These are phyloP conservation scores for Lithocarpus polystachyus DNA, from an alignment of 306 rosid species.

Conservation along the genomic window DNA sequence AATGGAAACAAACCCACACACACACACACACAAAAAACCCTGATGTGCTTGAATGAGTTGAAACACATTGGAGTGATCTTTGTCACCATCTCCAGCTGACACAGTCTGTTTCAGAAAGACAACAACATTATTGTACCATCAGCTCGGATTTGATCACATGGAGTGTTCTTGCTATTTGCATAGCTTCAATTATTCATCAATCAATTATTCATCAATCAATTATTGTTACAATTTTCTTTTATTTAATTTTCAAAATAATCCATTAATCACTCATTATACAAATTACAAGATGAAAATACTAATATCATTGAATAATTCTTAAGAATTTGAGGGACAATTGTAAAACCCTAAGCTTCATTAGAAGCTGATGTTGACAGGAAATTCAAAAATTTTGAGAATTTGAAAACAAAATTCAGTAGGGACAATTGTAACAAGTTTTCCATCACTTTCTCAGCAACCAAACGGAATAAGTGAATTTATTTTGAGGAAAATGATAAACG, in stretches of 20 bases:
- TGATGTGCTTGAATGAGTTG: conserved; percentile 80
- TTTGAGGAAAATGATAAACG: too few species aligned
- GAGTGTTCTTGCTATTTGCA: neutral
- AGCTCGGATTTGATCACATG: neutral
- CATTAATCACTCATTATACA: neutral
- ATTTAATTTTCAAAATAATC: neutral
- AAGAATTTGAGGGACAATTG: too few species aligned
- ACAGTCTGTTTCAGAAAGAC: conserved; percentile 40
- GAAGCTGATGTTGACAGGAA: neutral
- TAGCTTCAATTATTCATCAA: neutral
- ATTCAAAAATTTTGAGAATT: neutral
- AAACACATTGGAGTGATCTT: conserved; percentile 41
- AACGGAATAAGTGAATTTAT: too few species aligned
- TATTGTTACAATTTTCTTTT: neutral
- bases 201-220: too few species aligned
- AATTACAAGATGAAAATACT: neutral
- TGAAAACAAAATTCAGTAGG: too few species aligned
- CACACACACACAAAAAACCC: too few species aligned
- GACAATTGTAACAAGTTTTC: neutral
- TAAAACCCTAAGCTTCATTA: too few species aligned
- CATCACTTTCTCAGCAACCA: too few species aligned
- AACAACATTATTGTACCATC: conserved; percentile 5
- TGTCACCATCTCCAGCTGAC: conserved; percentile 47
- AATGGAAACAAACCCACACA: too few species aligned
- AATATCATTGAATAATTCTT: neutral